These are phyloP conservation scores for Xerocomus amazonicus DNA, from an alignment of 1,284 basidiomycete species.

Conservation along the genomic window DNA sequence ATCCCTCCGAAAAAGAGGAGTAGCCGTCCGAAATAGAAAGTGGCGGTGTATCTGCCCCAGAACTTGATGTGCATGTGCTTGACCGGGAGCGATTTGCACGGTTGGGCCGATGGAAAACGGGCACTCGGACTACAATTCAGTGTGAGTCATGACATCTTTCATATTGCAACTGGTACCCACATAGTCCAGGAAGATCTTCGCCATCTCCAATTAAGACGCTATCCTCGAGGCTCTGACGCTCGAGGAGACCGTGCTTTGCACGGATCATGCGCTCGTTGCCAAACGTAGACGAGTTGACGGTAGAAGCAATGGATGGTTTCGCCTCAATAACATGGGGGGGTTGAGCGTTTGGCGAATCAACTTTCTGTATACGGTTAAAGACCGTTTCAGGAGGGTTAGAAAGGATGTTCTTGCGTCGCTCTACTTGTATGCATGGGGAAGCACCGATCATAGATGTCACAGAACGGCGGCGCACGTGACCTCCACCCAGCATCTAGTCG, in stretches of 20 bases:
- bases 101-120: constrained; percentile 58
- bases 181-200: constrained; percentile 52
- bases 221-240: constrained; percentile 66
- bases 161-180: constrained; percentile 39
- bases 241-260: constrained; percentile 56
- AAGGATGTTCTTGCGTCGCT: constrained; percentile 53
- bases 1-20: constrained; percentile 56
- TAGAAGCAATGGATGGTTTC: constrained; percentile 62
- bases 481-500: constrained; percentile 70
- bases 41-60: constrained; percentile 68
- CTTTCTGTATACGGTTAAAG: constrained; percentile 27
- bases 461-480: constrained; percentile 64
- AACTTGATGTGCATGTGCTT: constrained; percentile 56
- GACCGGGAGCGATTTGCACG: constrained; percentile 56
- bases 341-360: constrained; percentile 29
- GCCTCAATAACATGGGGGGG: constrained; percentile 43
- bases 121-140: constrained; percentile 38
- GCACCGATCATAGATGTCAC: constrained; percentile 62
- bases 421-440: constrained; percentile 64
- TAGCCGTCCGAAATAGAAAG: constrained; percentile 61
- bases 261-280: constrained; percentile 65
- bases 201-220: constrained; percentile 59
- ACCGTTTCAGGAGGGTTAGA: constrained; percentile 35
- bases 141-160: constrained; percentile 3
- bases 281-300: constrained; percentile 52